Evolutionary conservation across 176 grass and related monocot genomes (phyloP).

Genomic region (Stipa capillata): DNA sequence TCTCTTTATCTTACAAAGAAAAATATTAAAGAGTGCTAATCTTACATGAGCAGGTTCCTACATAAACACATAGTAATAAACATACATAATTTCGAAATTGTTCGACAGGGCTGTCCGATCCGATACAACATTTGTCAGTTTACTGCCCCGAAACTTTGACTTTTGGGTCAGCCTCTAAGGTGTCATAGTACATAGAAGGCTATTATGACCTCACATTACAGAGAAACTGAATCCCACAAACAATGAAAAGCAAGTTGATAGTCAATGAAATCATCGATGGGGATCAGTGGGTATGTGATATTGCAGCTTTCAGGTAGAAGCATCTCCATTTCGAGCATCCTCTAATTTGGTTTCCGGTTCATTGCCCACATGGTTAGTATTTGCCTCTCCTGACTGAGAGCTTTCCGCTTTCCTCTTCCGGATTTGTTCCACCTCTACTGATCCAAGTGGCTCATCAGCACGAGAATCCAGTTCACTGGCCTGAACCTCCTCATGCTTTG

Average conservation of each 20-base stretch:
- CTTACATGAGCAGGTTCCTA: conserved; percentile 30
- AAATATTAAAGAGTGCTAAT: neutral
- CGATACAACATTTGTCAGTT: conserved; percentile 3
- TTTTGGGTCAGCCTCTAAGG: conserved; percentile 17
- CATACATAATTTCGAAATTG: neutral
- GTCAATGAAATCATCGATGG: neutral
- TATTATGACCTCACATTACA: neutral
- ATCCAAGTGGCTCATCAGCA: neutral
- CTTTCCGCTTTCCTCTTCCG: conserved; percentile 16
- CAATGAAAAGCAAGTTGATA: neutral
- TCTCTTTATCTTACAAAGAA: conserved; percentile 17
- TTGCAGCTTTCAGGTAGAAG: conserved; percentile 11
- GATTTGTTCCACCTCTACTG: conserved; percentile 2
- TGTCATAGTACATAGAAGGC: conserved; percentile 17
- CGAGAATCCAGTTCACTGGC: conserved; percentile 7
- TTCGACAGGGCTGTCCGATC: neutral
- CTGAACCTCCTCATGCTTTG: neutral
- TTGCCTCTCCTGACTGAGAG: neutral
- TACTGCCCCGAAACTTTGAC: neutral
- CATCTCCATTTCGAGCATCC: conserved; percentile 34
- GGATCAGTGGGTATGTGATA: neutral
- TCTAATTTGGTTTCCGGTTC: conserved; percentile 28
- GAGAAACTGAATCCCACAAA: neutral
- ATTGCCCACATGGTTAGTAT: conserved; percentile 6
- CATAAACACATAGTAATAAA: neutral